Percentiles rank a stretch among this genome's conserved stretches.
phyloP scores from a whole-genome alignment of 148 eudicot genomes.

The Silene latifolia region DNA sequence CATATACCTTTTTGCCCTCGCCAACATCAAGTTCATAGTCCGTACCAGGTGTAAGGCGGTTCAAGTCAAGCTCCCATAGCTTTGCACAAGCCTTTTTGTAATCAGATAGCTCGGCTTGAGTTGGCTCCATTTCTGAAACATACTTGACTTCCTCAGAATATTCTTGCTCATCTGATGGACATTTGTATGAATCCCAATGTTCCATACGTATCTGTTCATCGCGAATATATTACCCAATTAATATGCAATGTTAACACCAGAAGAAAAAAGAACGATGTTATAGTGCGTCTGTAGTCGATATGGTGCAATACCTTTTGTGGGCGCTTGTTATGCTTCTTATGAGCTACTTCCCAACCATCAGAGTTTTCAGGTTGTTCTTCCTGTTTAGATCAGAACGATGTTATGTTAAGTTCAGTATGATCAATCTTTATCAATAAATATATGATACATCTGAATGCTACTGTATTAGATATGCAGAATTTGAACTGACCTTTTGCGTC shows the following conservation, averaged over 20 bases:
- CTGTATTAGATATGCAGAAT: background rate
- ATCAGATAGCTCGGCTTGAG: constrained; percentile 66
- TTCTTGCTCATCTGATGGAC: constrained; percentile 61
- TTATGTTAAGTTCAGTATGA: too few relatives aligned
- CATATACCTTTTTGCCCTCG: constrained; percentile 83
- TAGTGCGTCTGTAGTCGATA: background rate
- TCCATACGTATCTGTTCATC: constrained; percentile 56
- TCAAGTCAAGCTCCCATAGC: constrained; percentile 91
- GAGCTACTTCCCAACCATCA: constrained; percentile 80
- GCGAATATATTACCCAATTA: background rate
- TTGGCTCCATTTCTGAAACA: constrained; percentile 50
- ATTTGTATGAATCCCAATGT: constrained; percentile 65
- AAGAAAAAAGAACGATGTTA: too few relatives aligned
- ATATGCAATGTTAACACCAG: too few relatives aligned
- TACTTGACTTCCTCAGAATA: constrained; percentile 57
- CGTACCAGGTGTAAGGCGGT: constrained; percentile 74
- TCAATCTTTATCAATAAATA: background rate
- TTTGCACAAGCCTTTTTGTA: constrained; percentile 69
- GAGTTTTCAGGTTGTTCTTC: constrained; percentile 33
- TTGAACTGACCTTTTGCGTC: constrained; percentile 31
- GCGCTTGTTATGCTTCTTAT: constrained; percentile 51
- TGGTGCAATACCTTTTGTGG: constrained; percentile 46
- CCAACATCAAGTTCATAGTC: constrained; percentile 89
- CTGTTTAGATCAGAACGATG: constrained; percentile 29
- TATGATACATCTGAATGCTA: background rate